Percentiles rank a stretch among this genome's conserved stretches.
Conservation (phyloP, 306 rosid genomes). For the Ziziphus jujuba region DNA sequence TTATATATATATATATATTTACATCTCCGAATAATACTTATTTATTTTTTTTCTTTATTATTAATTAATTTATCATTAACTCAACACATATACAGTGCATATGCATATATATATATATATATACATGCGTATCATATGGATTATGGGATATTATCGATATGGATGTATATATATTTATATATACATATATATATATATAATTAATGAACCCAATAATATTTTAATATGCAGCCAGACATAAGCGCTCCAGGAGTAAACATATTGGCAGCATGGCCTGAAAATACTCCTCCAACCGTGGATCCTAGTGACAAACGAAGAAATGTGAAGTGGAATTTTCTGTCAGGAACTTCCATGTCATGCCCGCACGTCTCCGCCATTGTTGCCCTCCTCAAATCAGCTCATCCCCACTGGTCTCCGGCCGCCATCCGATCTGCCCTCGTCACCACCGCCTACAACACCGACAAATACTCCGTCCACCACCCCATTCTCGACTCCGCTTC, state of each 20-base stretch:
- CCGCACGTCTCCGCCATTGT: constrained; percentile 49
- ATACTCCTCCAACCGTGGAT: constrained; percentile 40
- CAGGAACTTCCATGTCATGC: constrained; percentile 69
- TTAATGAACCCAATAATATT: too few relatives aligned
- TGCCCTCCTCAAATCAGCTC: constrained; percentile 52
- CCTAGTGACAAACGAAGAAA: constrained; percentile 15
- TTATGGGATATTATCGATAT: too few relatives aligned
- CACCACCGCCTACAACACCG: constrained; percentile 45
- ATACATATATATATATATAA: not conserved
- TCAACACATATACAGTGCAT: too few relatives aligned
- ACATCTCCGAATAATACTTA: too few relatives aligned
- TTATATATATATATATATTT: too few relatives aligned
- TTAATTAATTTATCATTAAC: too few relatives aligned
- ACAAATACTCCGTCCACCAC: constrained; percentile 27
- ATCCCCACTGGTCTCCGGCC: constrained; percentile 58
- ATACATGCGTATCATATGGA: too few relatives aligned
- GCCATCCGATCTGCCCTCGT: constrained; percentile 49
- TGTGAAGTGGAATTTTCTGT: constrained; percentile 44
- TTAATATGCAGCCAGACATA: constrained; percentile 52
- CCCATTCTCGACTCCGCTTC: constrained; percentile 40
- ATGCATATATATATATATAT: too few relatives aligned
- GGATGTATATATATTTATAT: not conserved
- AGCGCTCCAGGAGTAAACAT: constrained; percentile 53
- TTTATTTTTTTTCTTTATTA: too few relatives aligned
- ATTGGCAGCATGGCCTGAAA: constrained; percentile 57